Evolutionary conservation across 1,284 basidiomycete genomes (phyloP), one percentile per base, ranked within the genome.

Genomic region (Cutaneotrichosporon curvatum): DNA sequence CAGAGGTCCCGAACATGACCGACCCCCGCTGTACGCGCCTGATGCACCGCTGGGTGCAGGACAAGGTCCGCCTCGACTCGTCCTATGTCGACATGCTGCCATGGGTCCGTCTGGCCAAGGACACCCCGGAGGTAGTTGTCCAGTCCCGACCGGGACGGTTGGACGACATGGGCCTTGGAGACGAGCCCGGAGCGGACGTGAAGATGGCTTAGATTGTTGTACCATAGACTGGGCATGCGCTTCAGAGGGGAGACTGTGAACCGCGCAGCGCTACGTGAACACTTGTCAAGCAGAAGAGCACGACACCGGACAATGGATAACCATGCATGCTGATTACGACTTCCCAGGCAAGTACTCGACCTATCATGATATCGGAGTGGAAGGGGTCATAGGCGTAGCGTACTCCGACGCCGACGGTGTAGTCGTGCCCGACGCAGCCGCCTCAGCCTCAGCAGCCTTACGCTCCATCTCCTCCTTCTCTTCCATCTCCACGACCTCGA

Each of bases 401-500:
- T 28, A 28, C 25, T 28, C 8, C 25, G 25, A 28, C 12, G 25
- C 25, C 25, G 25, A 28, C 12, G 25, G 25, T 12, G 25, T 28
- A 28, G 39, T 34, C 30, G 38, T 34, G 4, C 18, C 36, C 16
- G 39, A 21, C 6, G 31, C 41, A 2, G 43, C 50, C 30, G 40
- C 48, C 12, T 35, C 48, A 6, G 50, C 47, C 47, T 62, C 70
- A 47, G 57, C 57, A 52, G 61, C 66, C n/a, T 68, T 40, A 38
- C 65, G 57, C 50, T 74, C 72, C 48, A 65, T 67, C 59, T 75
- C 89, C 68, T 92, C 88, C 25, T 79, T 80, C 68, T 95, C 91
- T 9, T 92, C 89, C 50, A 82, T 84, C 71, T 95, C 91, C 1
- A 91, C 87, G 2, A 91, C 81, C 70, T 98, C 95, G 16, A 98